Percentiles rank a stretch among this genome's conserved stretches.
Conservation (phyloP, 805 yeast genomes). For the Saturnispora besseyi region DNA sequence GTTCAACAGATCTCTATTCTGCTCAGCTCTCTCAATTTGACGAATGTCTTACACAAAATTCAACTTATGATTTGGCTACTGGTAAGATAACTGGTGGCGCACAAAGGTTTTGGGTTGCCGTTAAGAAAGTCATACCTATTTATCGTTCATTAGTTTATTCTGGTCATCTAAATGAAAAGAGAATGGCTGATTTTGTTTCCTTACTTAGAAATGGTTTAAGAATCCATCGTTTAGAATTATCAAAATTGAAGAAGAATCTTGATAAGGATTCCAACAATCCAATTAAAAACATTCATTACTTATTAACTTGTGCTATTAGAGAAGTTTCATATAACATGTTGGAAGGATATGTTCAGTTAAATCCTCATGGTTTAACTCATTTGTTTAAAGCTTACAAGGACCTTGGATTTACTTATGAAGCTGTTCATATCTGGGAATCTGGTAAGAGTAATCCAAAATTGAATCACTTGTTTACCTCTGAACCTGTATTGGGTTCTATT, state of each 20-base stretch:
- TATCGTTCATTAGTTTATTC: constrained; percentile 39
- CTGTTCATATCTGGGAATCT: constrained; percentile 61
- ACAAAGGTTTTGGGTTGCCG: constrained; percentile 45
- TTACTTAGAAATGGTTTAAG: constrained; percentile 47
- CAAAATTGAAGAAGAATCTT: constrained; percentile 48
- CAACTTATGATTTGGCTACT: constrained; percentile 30
- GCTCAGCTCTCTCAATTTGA: constrained; percentile 29
- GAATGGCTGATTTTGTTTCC: constrained; percentile 43
- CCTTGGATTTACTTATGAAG: constrained; percentile 51
- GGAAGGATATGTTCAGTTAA: constrained; percentile 34
- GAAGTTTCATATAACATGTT: constrained; percentile 44
- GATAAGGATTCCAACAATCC: constrained; percentile 51
- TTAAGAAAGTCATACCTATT: constrained; percentile 40
- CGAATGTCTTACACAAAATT: constrained; percentile 34
- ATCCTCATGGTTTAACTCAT: constrained; percentile 49
- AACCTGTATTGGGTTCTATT: constrained; percentile 58
- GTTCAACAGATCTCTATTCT: background rate
- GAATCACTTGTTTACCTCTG: constrained; percentile 44
- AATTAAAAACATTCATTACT: constrained; percentile 43
- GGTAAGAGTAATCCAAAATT: constrained; percentile 39
- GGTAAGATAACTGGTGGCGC: constrained; percentile 33
- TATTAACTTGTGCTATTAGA: constrained; percentile 41
- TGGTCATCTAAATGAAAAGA: constrained; percentile 37
- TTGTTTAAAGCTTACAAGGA: constrained; percentile 52
- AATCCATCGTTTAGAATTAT: constrained; percentile 45